phyloP scores from a whole-genome alignment of 1,284 basidiomycete genomes.

The Stygiomarasmius scandens region DNA sequence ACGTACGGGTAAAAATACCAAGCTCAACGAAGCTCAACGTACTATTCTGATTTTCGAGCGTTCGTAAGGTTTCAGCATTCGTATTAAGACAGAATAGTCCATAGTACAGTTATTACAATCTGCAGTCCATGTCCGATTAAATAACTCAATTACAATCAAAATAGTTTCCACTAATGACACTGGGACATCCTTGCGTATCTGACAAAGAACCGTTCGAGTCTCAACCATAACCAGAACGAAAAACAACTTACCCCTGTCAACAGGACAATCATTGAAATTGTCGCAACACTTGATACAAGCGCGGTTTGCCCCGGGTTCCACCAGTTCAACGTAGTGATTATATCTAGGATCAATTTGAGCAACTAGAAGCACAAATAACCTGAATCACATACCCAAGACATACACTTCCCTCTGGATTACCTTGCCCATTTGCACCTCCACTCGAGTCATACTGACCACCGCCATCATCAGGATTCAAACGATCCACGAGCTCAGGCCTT shows the following conservation, averaged over 20 bases:
- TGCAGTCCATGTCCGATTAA: not conserved
- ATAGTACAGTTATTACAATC: too few relatives aligned
- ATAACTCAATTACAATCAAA: constrained; percentile 33
- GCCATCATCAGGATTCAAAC: constrained; percentile 44
- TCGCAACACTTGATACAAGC: constrained; percentile 57
- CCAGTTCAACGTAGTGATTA: constrained; percentile 53
- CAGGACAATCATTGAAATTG: constrained; percentile 47
- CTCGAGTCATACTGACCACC: constrained; percentile 58
- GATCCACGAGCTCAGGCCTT: constrained; percentile 37
- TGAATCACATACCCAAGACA: constrained; percentile 43
- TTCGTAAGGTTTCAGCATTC: too few relatives aligned
- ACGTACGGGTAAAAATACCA: too few relatives aligned
- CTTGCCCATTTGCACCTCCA: constrained; percentile 44
- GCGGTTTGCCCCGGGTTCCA: constrained; percentile 45
- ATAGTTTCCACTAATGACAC: constrained; percentile 40
- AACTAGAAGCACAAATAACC: not conserved
- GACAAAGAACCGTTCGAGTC: not conserved
- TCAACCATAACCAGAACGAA: not conserved
- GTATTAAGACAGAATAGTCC: too few relatives aligned
- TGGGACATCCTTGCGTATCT: constrained; percentile 38
- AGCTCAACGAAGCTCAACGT: too few relatives aligned
- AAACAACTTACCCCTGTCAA: constrained; percentile 37
- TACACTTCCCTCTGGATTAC: constrained; percentile 49
- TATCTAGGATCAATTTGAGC: constrained; percentile 31
- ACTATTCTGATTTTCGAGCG: too few relatives aligned